Percentiles rank a stretch among this genome's conserved stretches.
phyloP scores from a whole-genome alignment of 129 eudicot genomes.

The Tagetes patula region DNA sequence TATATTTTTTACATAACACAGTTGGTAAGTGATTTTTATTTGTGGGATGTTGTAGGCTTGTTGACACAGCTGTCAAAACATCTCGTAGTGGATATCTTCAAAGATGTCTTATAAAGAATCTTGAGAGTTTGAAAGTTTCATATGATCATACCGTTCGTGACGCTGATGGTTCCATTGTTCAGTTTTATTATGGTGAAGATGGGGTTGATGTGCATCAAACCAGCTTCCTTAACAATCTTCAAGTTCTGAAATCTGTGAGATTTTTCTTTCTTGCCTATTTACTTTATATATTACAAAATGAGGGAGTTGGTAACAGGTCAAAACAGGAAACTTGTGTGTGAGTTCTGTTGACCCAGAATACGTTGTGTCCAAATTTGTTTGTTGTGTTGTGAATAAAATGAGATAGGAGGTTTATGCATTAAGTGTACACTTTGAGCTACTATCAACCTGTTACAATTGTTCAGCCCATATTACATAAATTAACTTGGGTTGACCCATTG shows the following conservation, averaged over 20 bases:
- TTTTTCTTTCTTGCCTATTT: neutral
- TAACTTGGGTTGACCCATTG: neutral
- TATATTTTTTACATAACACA: neutral
- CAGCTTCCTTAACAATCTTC: constrained; percentile 74
- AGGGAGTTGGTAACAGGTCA: constrained; percentile 7
- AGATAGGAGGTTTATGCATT: neutral
- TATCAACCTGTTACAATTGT: neutral
- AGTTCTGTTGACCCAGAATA: neutral
- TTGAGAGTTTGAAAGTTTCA: constrained; percentile 75
- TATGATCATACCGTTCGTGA: constrained; percentile 96
- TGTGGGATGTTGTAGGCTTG: constrained; percentile 50
- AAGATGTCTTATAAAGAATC: constrained; percentile 85
- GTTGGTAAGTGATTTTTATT: constrained; percentile 7
- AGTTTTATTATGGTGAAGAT: constrained; percentile 90
- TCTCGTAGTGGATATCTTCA: constrained; percentile 98
- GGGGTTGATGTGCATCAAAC: constrained; percentile 93
- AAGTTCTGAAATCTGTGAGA: constrained; percentile 69
- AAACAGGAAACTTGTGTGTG: neutral
- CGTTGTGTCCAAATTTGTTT: neutral
- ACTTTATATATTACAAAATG: neutral
- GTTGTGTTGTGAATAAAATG: neutral
- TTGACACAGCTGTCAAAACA: constrained; percentile 96
- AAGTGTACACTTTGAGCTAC: neutral
- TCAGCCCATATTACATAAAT: neutral
- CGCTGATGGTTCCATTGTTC: constrained; percentile 93